Percentiles rank a stretch among this genome's conserved stretches.
Conservation (phyloP, 2,329 filamentous ascomycete genomes). For the Alternaria panax region DNA sequence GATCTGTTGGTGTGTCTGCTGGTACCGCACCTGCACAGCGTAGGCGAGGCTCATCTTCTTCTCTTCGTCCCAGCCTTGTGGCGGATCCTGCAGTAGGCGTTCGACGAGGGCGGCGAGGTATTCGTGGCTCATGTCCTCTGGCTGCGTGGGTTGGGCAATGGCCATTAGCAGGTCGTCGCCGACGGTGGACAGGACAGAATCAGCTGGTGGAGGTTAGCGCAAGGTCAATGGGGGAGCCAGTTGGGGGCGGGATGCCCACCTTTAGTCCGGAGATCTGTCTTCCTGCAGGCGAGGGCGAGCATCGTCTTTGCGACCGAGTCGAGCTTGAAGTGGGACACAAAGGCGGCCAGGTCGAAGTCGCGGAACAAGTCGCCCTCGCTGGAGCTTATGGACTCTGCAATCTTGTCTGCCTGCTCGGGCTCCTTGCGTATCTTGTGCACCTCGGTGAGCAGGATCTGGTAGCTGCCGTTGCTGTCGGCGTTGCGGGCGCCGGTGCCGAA, state of each 20-base stretch:
- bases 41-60: conserved; percentile 72
- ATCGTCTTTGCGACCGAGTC: conserved; percentile 88
- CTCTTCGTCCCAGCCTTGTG: conserved; percentile 81
- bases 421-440: conserved; percentile 86
- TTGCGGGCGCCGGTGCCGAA: conserved; percentile 80
- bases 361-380: conserved; percentile 92
- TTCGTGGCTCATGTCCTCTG: conserved; percentile 70
- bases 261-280: conserved; percentile 85
- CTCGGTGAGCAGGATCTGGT: conserved; percentile 81
- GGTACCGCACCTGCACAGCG: conserved; percentile 69
- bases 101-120: conserved; percentile 85
- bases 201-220: conserved; percentile 64
- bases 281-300: conserved; percentile 86
- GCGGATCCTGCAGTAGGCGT: conserved; percentile 84
- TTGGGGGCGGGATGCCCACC: conserved; percentile 61
- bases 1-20: conserved; percentile 67
- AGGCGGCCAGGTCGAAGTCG: conserved; percentile 94
- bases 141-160: conserved; percentile 69
- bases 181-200: conserved; percentile 86
- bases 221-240: conserved; percentile 1
- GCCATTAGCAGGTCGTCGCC: conserved; percentile 79
- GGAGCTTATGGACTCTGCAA: conserved; percentile 90
- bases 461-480: conserved; percentile 79
- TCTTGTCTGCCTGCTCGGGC: conserved; percentile 82
- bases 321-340: conserved; percentile 94